These are phyloP conservation scores for Jatropha podagrica DNA, from an alignment of 441 rosid genomes.

Conservation along the genomic window DNA sequence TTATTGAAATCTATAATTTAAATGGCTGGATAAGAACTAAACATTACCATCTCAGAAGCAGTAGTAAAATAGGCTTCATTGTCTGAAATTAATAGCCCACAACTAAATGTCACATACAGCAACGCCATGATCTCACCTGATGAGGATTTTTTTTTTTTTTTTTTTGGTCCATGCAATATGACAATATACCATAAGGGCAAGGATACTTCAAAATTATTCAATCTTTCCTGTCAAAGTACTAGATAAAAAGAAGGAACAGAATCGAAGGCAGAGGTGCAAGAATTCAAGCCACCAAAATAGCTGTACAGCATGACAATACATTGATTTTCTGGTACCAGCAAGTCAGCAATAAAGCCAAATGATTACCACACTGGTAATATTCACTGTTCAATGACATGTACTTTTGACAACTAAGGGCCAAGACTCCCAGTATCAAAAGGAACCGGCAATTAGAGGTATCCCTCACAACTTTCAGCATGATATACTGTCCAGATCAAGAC, in stretches of 20 bases:
- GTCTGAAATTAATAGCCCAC: background rate
- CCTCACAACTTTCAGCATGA: background rate
- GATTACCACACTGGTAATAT: background rate
- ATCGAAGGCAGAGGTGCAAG: background rate
- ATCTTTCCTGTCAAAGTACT: background rate
- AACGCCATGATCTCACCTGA: constrained; percentile 10
- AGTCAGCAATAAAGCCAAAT: background rate
- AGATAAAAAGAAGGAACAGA: background rate
- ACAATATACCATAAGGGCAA: background rate
- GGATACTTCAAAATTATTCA: background rate
- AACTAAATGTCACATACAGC: background rate
- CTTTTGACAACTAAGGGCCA: background rate
- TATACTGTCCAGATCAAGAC: background rate
- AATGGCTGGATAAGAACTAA: too few species aligned
- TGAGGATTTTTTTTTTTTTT: background rate
- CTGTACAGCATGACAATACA: background rate
- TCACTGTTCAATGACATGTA: background rate
- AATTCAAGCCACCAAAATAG: constrained; percentile 1
- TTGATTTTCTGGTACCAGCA: background rate
- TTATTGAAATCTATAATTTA: background rate
- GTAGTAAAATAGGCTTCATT: background rate
- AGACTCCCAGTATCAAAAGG: background rate
- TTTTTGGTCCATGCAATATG: background rate
- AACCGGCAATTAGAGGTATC: background rate
- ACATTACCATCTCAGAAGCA: too few species aligned